These are phyloP conservation scores for Scenedesmus sp. DNA, from an alignment of 163 green algal species.

Conservation along the genomic window DNA sequence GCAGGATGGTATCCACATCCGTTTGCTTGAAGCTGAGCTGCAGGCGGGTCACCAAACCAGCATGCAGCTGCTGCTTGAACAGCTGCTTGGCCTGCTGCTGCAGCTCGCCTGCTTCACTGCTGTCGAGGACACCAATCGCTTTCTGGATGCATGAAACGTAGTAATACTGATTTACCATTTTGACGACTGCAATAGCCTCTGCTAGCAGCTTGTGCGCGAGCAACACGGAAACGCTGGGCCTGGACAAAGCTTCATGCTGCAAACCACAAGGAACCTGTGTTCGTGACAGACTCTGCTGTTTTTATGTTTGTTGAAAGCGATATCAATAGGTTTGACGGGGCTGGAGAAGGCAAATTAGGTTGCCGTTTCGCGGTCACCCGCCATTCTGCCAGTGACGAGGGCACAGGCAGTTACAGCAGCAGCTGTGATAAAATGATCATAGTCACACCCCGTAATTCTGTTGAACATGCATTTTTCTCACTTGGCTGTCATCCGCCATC, in stretches of 20 bases:
- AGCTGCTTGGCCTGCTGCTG: not conserved
- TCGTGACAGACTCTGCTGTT: not conserved
- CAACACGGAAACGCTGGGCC: not conserved
- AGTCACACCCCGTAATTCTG: no score
- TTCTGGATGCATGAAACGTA: not conserved
- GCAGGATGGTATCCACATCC: not conserved
- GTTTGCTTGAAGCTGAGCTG: not conserved
- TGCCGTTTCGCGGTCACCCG: not conserved
- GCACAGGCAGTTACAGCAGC: not conserved
- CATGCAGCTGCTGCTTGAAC: slow-evolving; percentile 3
- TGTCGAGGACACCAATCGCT: not conserved
- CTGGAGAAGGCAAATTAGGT: not conserved
- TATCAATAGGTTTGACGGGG: not conserved
- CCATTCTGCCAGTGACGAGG: not conserved
- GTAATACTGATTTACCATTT: not conserved
- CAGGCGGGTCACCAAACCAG: not conserved
- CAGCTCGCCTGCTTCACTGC: not conserved
- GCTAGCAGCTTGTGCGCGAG: not conserved
- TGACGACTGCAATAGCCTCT: not conserved
- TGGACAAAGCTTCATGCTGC: not conserved
- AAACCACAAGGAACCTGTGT: not conserved
- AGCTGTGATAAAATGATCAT: no score
- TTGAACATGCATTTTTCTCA: no score
- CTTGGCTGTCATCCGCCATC: no score
- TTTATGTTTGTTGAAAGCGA: not conserved